Evolutionary conservation across 2,329 filamentous ascomycete genomes (phyloP).

Genomic region (Neopestalotiopsis sp.): DNA sequence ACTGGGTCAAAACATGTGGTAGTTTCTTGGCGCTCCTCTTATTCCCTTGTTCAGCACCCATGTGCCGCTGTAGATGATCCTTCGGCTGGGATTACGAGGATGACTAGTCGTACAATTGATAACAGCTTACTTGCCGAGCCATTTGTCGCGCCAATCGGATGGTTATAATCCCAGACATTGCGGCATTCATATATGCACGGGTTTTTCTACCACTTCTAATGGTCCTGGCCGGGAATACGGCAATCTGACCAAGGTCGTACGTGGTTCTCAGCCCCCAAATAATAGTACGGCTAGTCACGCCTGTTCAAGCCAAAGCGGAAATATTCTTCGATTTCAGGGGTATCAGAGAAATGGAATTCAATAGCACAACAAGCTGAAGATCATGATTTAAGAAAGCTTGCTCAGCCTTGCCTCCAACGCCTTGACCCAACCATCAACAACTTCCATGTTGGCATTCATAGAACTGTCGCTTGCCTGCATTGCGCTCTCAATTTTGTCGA

Average conservation of each 20-base stretch:
- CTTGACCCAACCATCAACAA: conserved; percentile 89
- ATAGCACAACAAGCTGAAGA: not conserved
- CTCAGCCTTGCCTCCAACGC: conserved; percentile 80
- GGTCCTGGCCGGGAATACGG: not conserved
- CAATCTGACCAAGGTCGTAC: not conserved
- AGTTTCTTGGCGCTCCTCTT: not conserved
- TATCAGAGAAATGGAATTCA: conserved; percentile 11
- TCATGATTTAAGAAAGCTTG: conserved; percentile 48
- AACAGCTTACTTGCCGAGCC: not conserved
- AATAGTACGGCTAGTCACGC: not conserved
- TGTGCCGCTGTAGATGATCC: not conserved
- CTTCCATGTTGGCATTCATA: conserved; percentile 79
- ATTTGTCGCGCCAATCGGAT: not conserved
- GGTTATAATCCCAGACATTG: not conserved
- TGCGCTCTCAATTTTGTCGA: conserved; percentile 78
- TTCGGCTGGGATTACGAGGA: not conserved
- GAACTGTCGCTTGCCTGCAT: conserved; percentile 72
- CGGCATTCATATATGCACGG: not conserved
- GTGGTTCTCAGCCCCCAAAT: not conserved
- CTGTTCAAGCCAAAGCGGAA: not conserved
- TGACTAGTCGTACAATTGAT: not conserved
- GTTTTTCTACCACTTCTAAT: not conserved
- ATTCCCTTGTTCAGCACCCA: not conserved
- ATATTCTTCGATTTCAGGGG: conserved; percentile 13
- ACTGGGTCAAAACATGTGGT: not conserved